Base-by-base conservation (phyloP, 768 basidiomycete species). In the Clavulina sp. region DNA sequence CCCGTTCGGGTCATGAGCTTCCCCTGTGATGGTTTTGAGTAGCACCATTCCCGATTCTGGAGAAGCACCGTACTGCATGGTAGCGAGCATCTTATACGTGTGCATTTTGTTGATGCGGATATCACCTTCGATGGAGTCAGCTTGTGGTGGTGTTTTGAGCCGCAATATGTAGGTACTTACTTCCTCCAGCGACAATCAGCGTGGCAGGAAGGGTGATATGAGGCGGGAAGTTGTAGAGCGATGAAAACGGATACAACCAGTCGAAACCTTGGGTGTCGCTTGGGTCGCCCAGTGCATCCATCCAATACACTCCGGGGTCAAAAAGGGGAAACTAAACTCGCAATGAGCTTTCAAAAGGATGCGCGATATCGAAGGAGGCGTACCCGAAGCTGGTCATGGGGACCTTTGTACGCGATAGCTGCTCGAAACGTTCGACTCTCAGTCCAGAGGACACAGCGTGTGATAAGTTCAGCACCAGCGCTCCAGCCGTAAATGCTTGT, bases 91-190 rank as follows among this genome's bases (percentile, higher is more conserved):
- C 65, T 89, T 89, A 73, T 83, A 86, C 5, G 84, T 83, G 64
- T 87, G 86, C 61, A 84, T 67, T 1, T 84, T 83, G 3, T 87
- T 84, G n/a, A 88, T 85, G 31, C 85, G 79, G 59, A 85, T 83
- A 57, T 87, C 85, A 56, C 84, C 83, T 84, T 58, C 9, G 30
- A 31, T 40, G 23, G 2, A 31, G 4, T 21, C 16, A 34, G 19
- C 23, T 16, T 32, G 18, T 19, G 3, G 32, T 9, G 31, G 28
- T 29, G 5, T 16, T 2, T 31, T n/a, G 4, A 31, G 24, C 19
- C 40, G 56, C 50, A 52, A 55, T 52, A 40, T 56, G 55, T 52
- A 7, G 43, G 55, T 13, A 71, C 81, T 56, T 62, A 86, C 81
- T 82, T 62, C 84, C 84, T 18, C 81, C 83, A n/a, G 84, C 85